A percentile compares a stretch with the other conserved stretches of the same genome.
Evolutionary conservation across 805 yeast species (phyloP).

Genomic region (Kluyveromyces wickerhamii): DNA sequence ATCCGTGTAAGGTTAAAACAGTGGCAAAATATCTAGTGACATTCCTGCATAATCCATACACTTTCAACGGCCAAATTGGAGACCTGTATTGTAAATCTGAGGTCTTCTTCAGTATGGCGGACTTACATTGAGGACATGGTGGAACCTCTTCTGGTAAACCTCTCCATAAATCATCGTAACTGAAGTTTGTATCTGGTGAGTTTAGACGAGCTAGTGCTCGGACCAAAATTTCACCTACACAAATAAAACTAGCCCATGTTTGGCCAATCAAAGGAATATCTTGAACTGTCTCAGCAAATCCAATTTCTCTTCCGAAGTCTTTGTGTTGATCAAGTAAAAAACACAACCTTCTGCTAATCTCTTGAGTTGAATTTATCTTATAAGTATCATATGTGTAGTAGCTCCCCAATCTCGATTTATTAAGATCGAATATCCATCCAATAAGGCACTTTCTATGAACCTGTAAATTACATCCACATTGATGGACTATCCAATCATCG

Average conservation of each 20-base stretch:
- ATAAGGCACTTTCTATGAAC: slow-evolving; percentile 24
- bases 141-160: slow-evolving; percentile 11
- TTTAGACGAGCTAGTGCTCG: slow-evolving; percentile 3
- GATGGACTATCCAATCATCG: slow-evolving; percentile 19
- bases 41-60: slow-evolving; percentile 4
- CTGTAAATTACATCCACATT: slow-evolving; percentile 27
- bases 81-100: slow-evolving; percentile 7
- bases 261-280: slow-evolving; percentile 12
- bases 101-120: slow-evolving; percentile 7
- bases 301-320: slow-evolving; percentile 13
- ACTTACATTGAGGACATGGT: slow-evolving; percentile 19
- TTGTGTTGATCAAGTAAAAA: slow-evolving; percentile 15
- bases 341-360: slow-evolving; percentile 12
- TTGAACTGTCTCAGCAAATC: slow-evolving; percentile 10
- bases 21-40: slow-evolving; percentile 9
- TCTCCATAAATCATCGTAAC: slow-evolving; percentile 5
- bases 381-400: slow-evolving; percentile 7
- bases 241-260: slow-evolving; percentile 7
- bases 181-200: background rate
- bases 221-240: slow-evolving; percentile 6
- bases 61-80: slow-evolving; percentile 2
- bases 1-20: slow-evolving; percentile 6
- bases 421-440: slow-evolving; percentile 16
- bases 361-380: slow-evolving; percentile 6
- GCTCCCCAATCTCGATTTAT: slow-evolving; percentile 9